A percentile compares a stretch with the other conserved stretches of the same genome.
Evolutionary conservation across 2,329 filamentous ascomycete species (phyloP).

Genomic region (Venturia carpophila): DNA sequence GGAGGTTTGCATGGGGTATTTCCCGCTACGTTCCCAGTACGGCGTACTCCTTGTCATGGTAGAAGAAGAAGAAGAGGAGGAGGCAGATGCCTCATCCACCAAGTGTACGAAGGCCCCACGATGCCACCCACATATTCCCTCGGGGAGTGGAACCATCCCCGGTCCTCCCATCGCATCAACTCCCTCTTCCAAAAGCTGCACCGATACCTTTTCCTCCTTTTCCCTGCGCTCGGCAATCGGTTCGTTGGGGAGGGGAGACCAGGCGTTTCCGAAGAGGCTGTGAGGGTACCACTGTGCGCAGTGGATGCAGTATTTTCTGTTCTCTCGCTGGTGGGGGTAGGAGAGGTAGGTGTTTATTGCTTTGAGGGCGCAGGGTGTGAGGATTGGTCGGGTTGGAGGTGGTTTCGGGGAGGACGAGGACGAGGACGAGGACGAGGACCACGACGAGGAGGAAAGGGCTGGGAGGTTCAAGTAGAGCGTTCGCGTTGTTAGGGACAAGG

Average conservation of each 20-base stretch:
- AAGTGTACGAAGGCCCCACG: not conserved
- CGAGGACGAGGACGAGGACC: slow-evolving; percentile 17
- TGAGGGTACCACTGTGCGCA: slow-evolving; percentile 28
- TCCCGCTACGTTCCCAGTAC: not conserved
- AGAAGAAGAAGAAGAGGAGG: not conserved
- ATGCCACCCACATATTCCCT: slow-evolving; percentile 4
- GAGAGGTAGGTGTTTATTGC: slow-evolving; percentile 27
- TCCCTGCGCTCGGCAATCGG: not conserved
- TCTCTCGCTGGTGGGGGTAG: slow-evolving; percentile 19
- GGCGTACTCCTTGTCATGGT: too few species aligned
- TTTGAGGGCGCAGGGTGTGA: slow-evolving; percentile 26
- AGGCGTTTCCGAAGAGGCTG: slow-evolving; percentile 27
- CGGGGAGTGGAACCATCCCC: not conserved
- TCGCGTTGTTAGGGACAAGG: slow-evolving; percentile 32
- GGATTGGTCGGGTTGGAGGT: slow-evolving; percentile 22
- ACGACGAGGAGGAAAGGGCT: too few species aligned
- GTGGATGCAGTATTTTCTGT: slow-evolving; percentile 26
- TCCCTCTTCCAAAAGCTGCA: not conserved
- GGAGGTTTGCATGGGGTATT: not conserved
- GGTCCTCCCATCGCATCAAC: not conserved
- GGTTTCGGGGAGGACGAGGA: too few species aligned
- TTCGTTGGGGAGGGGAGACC: slow-evolving; percentile 20
- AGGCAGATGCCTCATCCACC: not conserved
- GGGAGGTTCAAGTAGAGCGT: slow-evolving; percentile 27
- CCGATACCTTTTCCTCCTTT: not conserved